Conservation (phyloP, 768 basidiomycete genomes). For the Dendrothele bispora region DNA sequence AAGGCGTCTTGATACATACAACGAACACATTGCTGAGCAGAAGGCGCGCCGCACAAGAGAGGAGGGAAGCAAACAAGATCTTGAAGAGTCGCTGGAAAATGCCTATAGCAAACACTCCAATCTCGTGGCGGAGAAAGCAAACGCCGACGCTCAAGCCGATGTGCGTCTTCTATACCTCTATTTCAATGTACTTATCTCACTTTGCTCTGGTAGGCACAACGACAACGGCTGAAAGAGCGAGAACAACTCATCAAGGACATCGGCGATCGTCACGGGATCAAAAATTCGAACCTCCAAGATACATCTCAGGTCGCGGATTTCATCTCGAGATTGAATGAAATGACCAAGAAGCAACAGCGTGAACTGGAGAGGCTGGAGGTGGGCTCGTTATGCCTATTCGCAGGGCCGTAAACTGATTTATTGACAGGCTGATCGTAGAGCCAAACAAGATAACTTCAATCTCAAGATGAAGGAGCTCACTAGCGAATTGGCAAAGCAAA, state of each 20-base stretch:
- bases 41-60: constrained; percentile 48
- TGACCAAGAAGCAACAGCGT: constrained; percentile 59
- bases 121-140: constrained; percentile 62
- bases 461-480: constrained; percentile 56
- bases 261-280: constrained; percentile 65
- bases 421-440: constrained; percentile 50
- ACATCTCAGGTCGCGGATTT: constrained; percentile 76
- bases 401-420: not conserved
- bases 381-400: constrained; percentile 3
- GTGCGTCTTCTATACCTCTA: constrained; percentile 31
- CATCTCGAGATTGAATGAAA: constrained; percentile 58
- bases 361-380: constrained; percentile 75
- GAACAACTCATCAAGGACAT: constrained; percentile 75
- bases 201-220: constrained; percentile 74
- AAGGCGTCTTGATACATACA: constrained; percentile 55
- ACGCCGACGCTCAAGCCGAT: constrained; percentile 71
- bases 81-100: constrained; percentile 58
- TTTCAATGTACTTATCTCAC: not conserved
- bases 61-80: constrained; percentile 53
- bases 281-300: constrained; percentile 73
- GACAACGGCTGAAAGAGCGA: constrained; percentile 64
- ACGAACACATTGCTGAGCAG: constrained; percentile 52
- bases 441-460: constrained; percentile 67
- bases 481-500: constrained; percentile 52
- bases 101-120: constrained; percentile 54